A percentile compares a stretch with the other conserved stretches of the same genome.
Evolutionary conservation across 345 rosid genomes (phyloP).

Genomic region (Rhodamnia argentea): DNA sequence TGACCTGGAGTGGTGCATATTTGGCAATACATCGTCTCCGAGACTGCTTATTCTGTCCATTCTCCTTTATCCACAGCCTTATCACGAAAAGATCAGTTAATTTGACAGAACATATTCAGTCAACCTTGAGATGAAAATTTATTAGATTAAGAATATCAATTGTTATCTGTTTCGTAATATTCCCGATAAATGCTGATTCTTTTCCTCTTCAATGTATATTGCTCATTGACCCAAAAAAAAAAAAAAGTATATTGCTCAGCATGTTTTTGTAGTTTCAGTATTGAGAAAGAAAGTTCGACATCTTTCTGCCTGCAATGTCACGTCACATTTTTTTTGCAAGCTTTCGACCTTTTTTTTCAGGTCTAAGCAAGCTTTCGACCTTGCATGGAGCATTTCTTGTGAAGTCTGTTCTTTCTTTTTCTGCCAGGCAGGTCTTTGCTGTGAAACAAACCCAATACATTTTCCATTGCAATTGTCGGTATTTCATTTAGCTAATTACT

Average conservation of each 20-base stretch:
- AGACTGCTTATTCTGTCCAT: background rate
- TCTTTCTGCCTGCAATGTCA: background rate
- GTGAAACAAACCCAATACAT: background rate
- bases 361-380: background rate
- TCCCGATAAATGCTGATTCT: background rate
- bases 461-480: background rate
- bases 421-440: background rate
- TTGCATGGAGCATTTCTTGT: background rate
- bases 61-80: background rate
- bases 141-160: background rate
- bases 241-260: background rate
- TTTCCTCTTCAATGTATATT: background rate
- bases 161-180: background rate
- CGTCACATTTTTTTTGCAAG: background rate
- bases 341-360: background rate
- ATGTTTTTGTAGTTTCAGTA: background rate
- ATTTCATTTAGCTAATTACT: background rate
- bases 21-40: background rate
- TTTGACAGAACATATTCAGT: too few relatives aligned
- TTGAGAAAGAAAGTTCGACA: background rate
- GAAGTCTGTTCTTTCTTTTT: background rate
- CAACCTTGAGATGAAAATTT: background rate
- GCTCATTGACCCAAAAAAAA: background rate
- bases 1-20: background rate
- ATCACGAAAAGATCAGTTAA: background rate